Evolutionary conservation across 371 early-diverging fungal genomes (phyloP).

Genomic region (Syncephalis plumigaleata): DNA sequence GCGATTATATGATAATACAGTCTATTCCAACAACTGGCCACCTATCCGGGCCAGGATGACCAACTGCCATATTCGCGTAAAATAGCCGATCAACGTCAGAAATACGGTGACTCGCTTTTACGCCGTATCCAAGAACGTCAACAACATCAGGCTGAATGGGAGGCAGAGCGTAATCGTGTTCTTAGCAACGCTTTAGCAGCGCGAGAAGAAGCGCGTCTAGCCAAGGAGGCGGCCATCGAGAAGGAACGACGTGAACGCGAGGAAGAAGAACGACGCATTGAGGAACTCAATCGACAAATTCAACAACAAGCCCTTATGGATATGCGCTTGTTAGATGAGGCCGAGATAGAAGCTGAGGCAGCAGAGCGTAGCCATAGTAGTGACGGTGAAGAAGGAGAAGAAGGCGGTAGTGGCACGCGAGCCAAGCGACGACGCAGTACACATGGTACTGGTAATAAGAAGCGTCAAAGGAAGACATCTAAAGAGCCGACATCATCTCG

Average conservation of each 20-base stretch:
- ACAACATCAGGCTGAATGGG: constrained; percentile 35
- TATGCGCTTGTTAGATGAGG: constrained; percentile 10
- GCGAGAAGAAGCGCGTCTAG: constrained; percentile 21
- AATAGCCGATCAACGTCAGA: constrained; percentile 40
- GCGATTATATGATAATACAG: too few species aligned
- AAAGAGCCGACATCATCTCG: neutral
- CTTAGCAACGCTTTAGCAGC: constrained; percentile 3
- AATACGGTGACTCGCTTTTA: constrained; percentile 40
- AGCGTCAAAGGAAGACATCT: neutral
- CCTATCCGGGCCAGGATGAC: constrained; percentile 12
- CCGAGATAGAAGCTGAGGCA: constrained; percentile 9
- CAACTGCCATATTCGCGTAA: constrained; percentile 37
- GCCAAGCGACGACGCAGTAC: constrained; percentile 5
- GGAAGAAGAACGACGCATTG: constrained; percentile 16
- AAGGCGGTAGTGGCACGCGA: constrained; percentile 13
- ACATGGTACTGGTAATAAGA: constrained; percentile 1
- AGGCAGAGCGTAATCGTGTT: constrained; percentile 21
- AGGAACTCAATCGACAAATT: constrained; percentile 15
- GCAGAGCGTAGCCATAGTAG: constrained; percentile 8
- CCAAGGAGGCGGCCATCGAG: constrained; percentile 23
- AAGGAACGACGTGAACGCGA: constrained; percentile 15
- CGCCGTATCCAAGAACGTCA: constrained; percentile 33
- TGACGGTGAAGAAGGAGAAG: constrained; percentile 14
- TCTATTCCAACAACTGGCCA: too few species aligned
- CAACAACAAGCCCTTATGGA: constrained; percentile 15